Percentiles rank a stretch among this genome's conserved stretches.
Conservation (phyloP, 371 early-diverging fungal species). For the Rhizomucor pusillus region DNA sequence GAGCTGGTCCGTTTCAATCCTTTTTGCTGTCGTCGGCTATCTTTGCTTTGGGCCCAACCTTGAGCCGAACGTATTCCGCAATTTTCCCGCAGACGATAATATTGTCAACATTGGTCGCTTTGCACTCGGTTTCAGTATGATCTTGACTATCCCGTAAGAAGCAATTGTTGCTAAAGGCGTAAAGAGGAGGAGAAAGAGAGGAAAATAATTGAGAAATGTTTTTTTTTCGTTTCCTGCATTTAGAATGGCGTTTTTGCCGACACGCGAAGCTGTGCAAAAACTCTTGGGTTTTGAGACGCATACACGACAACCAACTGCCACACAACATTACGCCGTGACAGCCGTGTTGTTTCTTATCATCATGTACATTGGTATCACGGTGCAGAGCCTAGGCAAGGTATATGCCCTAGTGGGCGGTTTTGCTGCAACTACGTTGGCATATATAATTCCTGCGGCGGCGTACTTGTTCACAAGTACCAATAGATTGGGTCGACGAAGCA, state of each 20-base stretch:
- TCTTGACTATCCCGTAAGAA: slow-evolving; percentile 56
- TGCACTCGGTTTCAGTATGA: slow-evolving; percentile 52
- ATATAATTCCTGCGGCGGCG: slow-evolving; percentile 51
- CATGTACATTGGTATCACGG: slow-evolving; percentile 33
- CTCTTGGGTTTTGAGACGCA: slow-evolving; percentile 50
- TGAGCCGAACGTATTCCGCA: slow-evolving; percentile 54
- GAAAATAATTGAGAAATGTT: not conserved
- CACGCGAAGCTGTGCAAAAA: slow-evolving; percentile 53
- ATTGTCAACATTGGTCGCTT: slow-evolving; percentile 56
- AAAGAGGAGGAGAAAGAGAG: no score
- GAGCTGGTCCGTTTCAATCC: slow-evolving; percentile 52
- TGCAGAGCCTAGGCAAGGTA: slow-evolving; percentile 48
- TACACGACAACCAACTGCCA: slow-evolving; percentile 32
- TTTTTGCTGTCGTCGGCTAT: slow-evolving; percentile 56
- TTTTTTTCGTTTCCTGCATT: slow-evolving; percentile 1
- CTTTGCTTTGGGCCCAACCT: slow-evolving; percentile 53
- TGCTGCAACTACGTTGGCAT: slow-evolving; percentile 54
- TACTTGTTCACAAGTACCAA: slow-evolving; percentile 49
- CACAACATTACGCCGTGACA: slow-evolving; percentile 44
- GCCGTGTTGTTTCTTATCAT: slow-evolving; percentile 32
- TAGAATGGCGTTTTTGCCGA: slow-evolving; percentile 50
- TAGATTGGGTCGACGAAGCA: slow-evolving; percentile 12
- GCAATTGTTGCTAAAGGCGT: no score
- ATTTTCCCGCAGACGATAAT: slow-evolving; percentile 51
- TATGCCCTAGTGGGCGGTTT: slow-evolving; percentile 58